Base-by-base conservation (phyloP, 208 protist species). In the Angomonas ambiguus region DNA sequence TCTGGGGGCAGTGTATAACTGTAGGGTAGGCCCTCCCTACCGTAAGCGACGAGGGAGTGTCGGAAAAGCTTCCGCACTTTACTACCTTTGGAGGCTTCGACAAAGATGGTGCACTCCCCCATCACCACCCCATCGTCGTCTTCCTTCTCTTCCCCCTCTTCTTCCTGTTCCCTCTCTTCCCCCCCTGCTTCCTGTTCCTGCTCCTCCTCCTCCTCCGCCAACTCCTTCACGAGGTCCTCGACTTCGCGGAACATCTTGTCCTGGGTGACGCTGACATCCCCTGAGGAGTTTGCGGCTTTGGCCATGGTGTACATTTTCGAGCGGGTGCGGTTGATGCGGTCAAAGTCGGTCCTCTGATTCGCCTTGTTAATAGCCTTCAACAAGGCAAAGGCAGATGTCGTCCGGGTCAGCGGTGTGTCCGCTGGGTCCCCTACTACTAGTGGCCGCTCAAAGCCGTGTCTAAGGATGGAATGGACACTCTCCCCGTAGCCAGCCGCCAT, bases 1-100 rank as follows among this genome's bases (percentile, higher is more conserved):
- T 95, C 89, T 0, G 89, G 89, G 0, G 89, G 89, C 0, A 95
- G 64, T 38, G 88, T 80, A 58, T 83, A 88, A 20, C 71, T 72
- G 63, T 95, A 95, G 4, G 85, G 85, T 34, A 92, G 79, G 62
- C 74, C 4, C 24, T 69, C 60, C 58, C 68, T 25, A 51, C 81
- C 59, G 74, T 76, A 67, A 61, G 67, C 66, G 34, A 92, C 13
- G 31, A 87, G 67, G 4, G 79, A 60, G 71, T 88, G 79, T 18
- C 85, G 85, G 16, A 68, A 77, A 28, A 88, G 76, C 61, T 88
- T 88, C 66, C 77, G 72, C 10, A 91, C 57, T 38, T 87, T 88
- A n/a, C 67, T 69, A 41, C 75, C 63, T 25, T 83, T 60, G 1
- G 80, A 79, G 2, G 76, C 77, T 51, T 91, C 81, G 61, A 95